phyloP scores from a whole-genome alignment of 495 filamentous ascomycete species.

The Xylaria intraflava region DNA sequence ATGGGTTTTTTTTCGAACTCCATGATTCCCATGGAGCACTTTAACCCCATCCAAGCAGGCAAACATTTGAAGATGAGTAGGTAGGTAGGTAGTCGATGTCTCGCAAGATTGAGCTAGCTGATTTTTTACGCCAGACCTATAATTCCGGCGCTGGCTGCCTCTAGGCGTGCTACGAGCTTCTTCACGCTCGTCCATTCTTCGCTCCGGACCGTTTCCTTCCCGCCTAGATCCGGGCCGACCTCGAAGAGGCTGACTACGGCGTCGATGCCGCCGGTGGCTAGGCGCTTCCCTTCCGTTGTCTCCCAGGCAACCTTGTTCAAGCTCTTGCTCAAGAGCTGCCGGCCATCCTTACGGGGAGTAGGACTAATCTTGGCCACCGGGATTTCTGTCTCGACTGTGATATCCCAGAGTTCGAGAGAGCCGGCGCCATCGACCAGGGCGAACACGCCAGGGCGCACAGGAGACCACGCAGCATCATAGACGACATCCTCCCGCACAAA shows the following conservation, averaged over 20 bases:
- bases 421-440: slow-evolving; percentile 88
- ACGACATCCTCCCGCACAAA: slow-evolving; percentile 90
- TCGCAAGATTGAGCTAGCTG: too few species aligned
- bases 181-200: slow-evolving; percentile 93
- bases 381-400: slow-evolving; percentile 86
- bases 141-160: slow-evolving; percentile 37
- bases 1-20: background rate
- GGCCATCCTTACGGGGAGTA: slow-evolving; percentile 49
- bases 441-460: slow-evolving; percentile 86
- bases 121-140: slow-evolving; percentile 23
- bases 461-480: slow-evolving; percentile 93
- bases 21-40: too few species aligned
- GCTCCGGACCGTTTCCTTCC: slow-evolving; percentile 65
- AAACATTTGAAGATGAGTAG: background rate
- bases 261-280: slow-evolving; percentile 86
- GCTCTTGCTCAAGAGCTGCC: slow-evolving; percentile 62
- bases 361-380: slow-evolving; percentile 73
- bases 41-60: slow-evolving; percentile 3
- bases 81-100: background rate
- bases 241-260: slow-evolving; percentile 89
- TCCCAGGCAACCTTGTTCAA: slow-evolving; percentile 95
- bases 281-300: slow-evolving; percentile 69
- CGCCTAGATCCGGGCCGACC: slow-evolving; percentile 77
- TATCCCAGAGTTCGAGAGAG: slow-evolving; percentile 92
- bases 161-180: slow-evolving; percentile 68